phyloP scores from a whole-genome alignment of 495 filamentous ascomycete species.

The Penicillium alfredii region DNA sequence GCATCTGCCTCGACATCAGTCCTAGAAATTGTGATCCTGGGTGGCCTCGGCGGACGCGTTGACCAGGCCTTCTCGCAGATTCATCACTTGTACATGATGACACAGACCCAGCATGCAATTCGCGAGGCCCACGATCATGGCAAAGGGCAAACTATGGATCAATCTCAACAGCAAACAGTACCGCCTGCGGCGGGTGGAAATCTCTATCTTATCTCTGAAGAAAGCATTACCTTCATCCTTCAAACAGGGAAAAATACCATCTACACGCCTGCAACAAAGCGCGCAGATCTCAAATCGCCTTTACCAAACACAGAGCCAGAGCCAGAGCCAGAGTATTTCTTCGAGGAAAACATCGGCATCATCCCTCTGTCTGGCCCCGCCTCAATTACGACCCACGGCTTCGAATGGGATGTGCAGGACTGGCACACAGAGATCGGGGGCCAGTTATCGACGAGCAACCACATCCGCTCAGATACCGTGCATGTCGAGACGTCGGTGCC shows the following conservation, averaged over 20 bases:
- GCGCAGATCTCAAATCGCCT: slow-evolving; percentile 6
- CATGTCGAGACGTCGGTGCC: slow-evolving; percentile 58
- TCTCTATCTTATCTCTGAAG: slow-evolving; percentile 68
- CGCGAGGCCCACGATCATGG: slow-evolving; percentile 7
- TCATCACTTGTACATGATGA: slow-evolving; percentile 61
- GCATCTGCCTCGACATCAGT: neutral
- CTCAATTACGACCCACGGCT: slow-evolving; percentile 65
- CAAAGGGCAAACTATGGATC: too few species aligned
- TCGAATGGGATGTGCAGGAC: slow-evolving; percentile 83
- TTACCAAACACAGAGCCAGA: slow-evolving; percentile 1
- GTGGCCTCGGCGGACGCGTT: slow-evolving; percentile 79
- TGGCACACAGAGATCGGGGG: slow-evolving; percentile 80
- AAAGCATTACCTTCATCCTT: slow-evolving; percentile 77
- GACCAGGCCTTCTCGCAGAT: slow-evolving; percentile 88
- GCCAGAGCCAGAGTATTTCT: slow-evolving; percentile 14
- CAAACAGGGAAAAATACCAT: slow-evolving; percentile 62
- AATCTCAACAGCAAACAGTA: too few species aligned
- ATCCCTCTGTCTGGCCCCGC: slow-evolving; percentile 72
- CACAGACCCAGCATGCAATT: slow-evolving; percentile 14
- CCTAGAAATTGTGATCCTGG: slow-evolving; percentile 62
- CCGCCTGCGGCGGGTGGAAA: slow-evolving; percentile 19
- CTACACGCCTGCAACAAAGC: slow-evolving; percentile 46
- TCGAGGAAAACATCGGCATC: slow-evolving; percentile 72
- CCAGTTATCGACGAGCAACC: slow-evolving; percentile 89
- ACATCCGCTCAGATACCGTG: slow-evolving; percentile 55